A percentile compares a stretch with the other conserved stretches of the same genome.
Evolutionary conservation across 805 yeast genomes (phyloP).

Genomic region (Saturnispora sekii): DNA sequence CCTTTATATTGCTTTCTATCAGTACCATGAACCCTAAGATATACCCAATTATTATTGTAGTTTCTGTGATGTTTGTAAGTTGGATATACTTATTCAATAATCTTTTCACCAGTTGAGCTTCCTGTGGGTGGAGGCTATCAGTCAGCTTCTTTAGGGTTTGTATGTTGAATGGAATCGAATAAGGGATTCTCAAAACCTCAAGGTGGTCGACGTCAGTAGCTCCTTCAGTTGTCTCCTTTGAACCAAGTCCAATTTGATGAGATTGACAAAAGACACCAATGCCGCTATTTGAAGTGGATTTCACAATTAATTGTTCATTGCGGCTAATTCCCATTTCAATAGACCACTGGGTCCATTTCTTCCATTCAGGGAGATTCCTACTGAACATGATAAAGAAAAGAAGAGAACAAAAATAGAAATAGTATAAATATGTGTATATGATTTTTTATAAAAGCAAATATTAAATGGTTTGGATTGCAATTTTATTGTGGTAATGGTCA

Average conservation of each 20-base stretch:
- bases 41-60: slow-evolving; percentile 20
- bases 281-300: slow-evolving; percentile 19
- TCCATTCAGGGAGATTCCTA: neutral
- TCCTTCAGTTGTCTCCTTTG: neutral
- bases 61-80: slow-evolving; percentile 17
- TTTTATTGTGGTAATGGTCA: neutral
- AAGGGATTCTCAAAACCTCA: slow-evolving; percentile 33
- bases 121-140: slow-evolving; percentile 14
- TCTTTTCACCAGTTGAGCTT: slow-evolving; percentile 13
- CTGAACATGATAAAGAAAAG: slow-evolving; percentile 4
- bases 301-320: slow-evolving; percentile 11
- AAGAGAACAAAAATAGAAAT: neutral
- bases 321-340: slow-evolving; percentile 6
- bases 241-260: too few species aligned
- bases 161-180: slow-evolving; percentile 24
- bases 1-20: too few species aligned
- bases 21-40: slow-evolving; percentile 17
- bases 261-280: slow-evolving; percentile 27
- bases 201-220: slow-evolving; percentile 11
- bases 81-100: slow-evolving; percentile 12
- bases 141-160: slow-evolving; percentile 19
- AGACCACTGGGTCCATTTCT: slow-evolving; percentile 11
- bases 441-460: neutral
- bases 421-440: neutral
- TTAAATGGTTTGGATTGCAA: neutral